Conservation (phyloP, 2,329 filamentous ascomycete genomes). For the Colletotrichum theobromicola region DNA sequence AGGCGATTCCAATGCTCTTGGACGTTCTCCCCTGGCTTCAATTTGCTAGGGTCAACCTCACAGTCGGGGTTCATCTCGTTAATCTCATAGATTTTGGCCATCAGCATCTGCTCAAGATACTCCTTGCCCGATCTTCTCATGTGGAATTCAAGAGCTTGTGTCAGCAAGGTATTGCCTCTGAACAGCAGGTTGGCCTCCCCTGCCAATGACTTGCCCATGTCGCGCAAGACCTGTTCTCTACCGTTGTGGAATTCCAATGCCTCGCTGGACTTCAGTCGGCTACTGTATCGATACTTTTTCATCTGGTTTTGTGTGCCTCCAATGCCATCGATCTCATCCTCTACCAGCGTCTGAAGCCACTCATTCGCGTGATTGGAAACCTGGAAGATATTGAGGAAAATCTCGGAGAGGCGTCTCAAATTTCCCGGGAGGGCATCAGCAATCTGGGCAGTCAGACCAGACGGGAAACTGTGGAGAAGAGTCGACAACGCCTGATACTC, state of each 20-base stretch:
- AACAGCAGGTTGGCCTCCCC: constrained; percentile 95
- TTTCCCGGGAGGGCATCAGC: constrained; percentile 79
- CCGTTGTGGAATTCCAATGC: constrained; percentile 68
- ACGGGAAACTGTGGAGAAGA: constrained; percentile 82
- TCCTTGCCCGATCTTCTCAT: constrained; percentile 95
- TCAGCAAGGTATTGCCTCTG: constrained; percentile 91
- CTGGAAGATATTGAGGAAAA: constrained; percentile 93
- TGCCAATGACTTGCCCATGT: constrained; percentile 79
- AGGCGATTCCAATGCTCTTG: constrained; percentile 84
- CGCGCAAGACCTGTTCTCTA: constrained; percentile 74
- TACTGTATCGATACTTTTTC: constrained; percentile 75
- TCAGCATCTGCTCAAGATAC: constrained; percentile 85
- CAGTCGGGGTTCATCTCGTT: constrained; percentile 91
- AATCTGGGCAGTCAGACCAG: constrained; percentile 84
- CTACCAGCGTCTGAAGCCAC: constrained; percentile 91
- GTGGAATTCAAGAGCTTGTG: constrained; percentile 91
- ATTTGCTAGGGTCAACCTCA: constrained; percentile 89
- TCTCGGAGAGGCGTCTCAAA: constrained; percentile 81
- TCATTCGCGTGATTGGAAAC: constrained; percentile 83
- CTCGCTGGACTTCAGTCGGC: constrained; percentile 73
- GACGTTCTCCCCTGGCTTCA: constrained; percentile 71
- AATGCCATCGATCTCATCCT: constrained; percentile 96
- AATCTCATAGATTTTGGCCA: constrained; percentile 87
- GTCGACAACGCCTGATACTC: constrained; percentile 87
- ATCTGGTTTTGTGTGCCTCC: constrained; percentile 76